A percentile compares a stretch with the other conserved stretches of the same genome.
Evolutionary conservation across 768 basidiomycete species (phyloP).

Genomic region (Tricholoma sp.): DNA sequence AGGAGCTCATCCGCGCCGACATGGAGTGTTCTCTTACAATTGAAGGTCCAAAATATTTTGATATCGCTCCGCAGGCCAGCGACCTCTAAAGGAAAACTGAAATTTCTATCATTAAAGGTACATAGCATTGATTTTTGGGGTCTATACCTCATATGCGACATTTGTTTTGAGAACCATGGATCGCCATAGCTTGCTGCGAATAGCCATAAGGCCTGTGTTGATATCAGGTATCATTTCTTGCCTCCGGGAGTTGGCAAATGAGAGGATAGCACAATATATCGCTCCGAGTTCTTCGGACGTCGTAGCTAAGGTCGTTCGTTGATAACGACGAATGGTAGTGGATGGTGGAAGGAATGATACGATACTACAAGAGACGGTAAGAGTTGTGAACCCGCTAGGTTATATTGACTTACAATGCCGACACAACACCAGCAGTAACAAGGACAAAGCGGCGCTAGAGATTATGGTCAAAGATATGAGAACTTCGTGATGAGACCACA

Average conservation of each 20-base stretch:
- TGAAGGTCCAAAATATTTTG: slow-evolving; percentile 64
- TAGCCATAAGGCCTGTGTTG: slow-evolving; percentile 62
- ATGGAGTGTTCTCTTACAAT: slow-evolving; percentile 31
- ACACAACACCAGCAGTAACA: slow-evolving; percentile 66
- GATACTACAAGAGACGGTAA: slow-evolving; percentile 33
- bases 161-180: slow-evolving; percentile 53
- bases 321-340: slow-evolving; percentile 68
- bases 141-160: slow-evolving; percentile 57
- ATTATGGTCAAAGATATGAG: neutral
- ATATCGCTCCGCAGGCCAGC: slow-evolving; percentile 80
- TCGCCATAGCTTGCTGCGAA: slow-evolving; percentile 67
- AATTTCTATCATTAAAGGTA: too few species aligned
- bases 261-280: slow-evolving; percentile 73
- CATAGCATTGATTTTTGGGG: slow-evolving; percentile 4
- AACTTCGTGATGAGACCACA: too few species aligned
- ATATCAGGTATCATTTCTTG: slow-evolving; percentile 51
- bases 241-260: slow-evolving; percentile 55
- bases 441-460: slow-evolving; percentile 60
- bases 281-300: slow-evolving; percentile 63
- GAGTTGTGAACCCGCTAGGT: neutral
- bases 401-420: slow-evolving; percentile 57
- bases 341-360: slow-evolving; percentile 72
- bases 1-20: slow-evolving; percentile 10
- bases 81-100: slow-evolving; percentile 73
- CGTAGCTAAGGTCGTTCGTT: slow-evolving; percentile 65